Percentiles rank a stretch among this genome's conserved stretches.
phyloP scores from a whole-genome alignment of 2,329 filamentous ascomycete species.

The Stagonosporopsis tanaceti region DNA sequence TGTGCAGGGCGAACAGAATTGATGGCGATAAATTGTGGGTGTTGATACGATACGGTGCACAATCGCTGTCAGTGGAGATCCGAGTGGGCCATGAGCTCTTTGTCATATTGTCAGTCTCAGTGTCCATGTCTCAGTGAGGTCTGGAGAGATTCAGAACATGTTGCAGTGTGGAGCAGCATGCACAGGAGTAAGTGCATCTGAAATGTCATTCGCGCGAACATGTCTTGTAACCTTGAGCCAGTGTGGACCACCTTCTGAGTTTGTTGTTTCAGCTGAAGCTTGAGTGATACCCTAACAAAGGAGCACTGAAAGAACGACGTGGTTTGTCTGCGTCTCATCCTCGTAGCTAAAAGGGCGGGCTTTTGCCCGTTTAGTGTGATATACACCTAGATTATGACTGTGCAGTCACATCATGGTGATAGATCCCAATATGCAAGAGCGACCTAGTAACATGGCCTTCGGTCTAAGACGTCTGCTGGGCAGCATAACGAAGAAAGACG shows the following conservation, averaged over 20 bases:
- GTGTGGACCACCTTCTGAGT: background rate
- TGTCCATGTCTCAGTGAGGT: background rate
- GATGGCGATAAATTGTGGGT: background rate
- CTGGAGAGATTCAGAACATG: background rate
- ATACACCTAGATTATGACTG: background rate
- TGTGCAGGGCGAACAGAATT: conserved; percentile 6
- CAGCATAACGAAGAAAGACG: no score
- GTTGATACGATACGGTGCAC: background rate
- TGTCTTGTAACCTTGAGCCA: background rate
- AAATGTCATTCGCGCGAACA: background rate
- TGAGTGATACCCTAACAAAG: background rate
- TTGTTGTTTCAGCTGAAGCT: background rate
- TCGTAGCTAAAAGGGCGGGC: background rate
- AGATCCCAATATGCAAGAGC: background rate
- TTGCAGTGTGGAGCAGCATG: background rate
- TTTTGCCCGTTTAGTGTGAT: background rate
- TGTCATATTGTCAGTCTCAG: no score
- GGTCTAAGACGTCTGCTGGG: background rate
- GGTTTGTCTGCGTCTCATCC: background rate
- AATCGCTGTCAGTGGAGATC: background rate
- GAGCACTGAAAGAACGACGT: background rate
- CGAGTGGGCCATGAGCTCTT: no score
- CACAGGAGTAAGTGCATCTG: background rate
- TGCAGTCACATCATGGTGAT: background rate
- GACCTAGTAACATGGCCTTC: no score